phyloP scores from a whole-genome alignment of 331 rosid genomes.

The Cydonia oblonga region DNA sequence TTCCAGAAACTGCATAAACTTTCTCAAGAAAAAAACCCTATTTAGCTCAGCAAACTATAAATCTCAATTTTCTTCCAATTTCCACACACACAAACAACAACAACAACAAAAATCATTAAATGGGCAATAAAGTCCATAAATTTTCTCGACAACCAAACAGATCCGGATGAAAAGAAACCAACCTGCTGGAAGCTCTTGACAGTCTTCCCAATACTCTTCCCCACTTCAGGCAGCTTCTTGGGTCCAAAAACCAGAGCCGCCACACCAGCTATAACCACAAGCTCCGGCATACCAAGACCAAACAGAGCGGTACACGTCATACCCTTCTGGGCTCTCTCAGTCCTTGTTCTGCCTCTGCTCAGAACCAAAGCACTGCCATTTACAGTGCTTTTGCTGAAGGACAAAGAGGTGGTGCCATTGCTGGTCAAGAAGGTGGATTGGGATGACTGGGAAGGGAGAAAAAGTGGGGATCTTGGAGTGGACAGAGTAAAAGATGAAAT shows the following conservation, averaged over 20 bases:
- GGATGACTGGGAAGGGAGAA: conserved; percentile 31
- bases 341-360: conserved; percentile 19
- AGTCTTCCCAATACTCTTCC: conserved; percentile 88
- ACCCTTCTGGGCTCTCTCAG: conserved; percentile 26
- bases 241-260: conserved; percentile 94
- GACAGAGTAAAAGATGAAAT: conserved; percentile 38
- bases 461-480: conserved; percentile 18
- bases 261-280: conserved; percentile 89
- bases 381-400: conserved; percentile 22
- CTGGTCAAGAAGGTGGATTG: conserved; percentile 28
- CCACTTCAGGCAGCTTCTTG: conserved; percentile 86
- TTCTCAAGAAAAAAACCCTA: not conserved
- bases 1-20: not conserved
- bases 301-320: conserved; percentile 74
- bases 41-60: not conserved
- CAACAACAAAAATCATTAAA: not conserved
- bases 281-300: conserved; percentile 90
- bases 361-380: conserved; percentile 1
- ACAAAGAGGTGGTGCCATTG: conserved; percentile 12
- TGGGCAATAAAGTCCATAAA: not conserved
- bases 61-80: not conserved
- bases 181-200: conserved; percentile 99
- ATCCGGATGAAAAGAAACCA: not conserved
- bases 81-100: not conserved
- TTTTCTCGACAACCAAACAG: not conserved